Evolutionary conservation across 352 stramenopile genomes (phyloP).

Genomic region (Phytophthora ramorum): DNA sequence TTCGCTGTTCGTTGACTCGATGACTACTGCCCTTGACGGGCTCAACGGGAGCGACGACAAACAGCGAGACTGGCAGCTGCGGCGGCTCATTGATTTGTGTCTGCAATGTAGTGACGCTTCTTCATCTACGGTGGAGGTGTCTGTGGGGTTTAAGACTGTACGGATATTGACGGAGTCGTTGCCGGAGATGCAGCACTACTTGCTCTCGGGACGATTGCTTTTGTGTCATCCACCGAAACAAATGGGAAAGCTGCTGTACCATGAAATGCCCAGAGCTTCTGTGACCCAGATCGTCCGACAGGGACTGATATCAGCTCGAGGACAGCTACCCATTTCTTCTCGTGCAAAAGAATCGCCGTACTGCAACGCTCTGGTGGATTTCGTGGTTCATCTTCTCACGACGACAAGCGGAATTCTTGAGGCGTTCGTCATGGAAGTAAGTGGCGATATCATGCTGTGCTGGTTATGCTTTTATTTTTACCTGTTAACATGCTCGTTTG

Average conservation of each 20-base stretch:
- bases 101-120: slow-evolving; percentile 39
- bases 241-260: slow-evolving; percentile 30
- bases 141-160: slow-evolving; percentile 22
- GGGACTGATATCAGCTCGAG: slow-evolving; percentile 29
- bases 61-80: slow-evolving; percentile 45
- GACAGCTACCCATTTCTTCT: slow-evolving; percentile 24
- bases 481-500: slow-evolving; percentile 2
- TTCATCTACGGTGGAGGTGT: background rate
- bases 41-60: slow-evolving; percentile 20
- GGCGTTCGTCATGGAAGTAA: slow-evolving; percentile 43
- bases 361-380: slow-evolving; percentile 38
- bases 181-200: slow-evolving; percentile 40
- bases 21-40: slow-evolving; percentile 22
- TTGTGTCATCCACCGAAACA: slow-evolving; percentile 9
- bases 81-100: slow-evolving; percentile 54
- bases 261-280: slow-evolving; percentile 31
- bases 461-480: no score
- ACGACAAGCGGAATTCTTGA: slow-evolving; percentile 29
- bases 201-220: slow-evolving; percentile 35
- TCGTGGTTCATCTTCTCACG: slow-evolving; percentile 32
- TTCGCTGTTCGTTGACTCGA: slow-evolving; percentile 33
- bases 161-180: slow-evolving; percentile 22
- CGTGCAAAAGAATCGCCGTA: slow-evolving; percentile 24
- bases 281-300: slow-evolving; percentile 38
- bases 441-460: background rate